Percentiles rank a stretch among this genome's conserved stretches.
Conservation (phyloP, 2,329 filamentous ascomycete genomes). For the Gremmenia infestans region DNA sequence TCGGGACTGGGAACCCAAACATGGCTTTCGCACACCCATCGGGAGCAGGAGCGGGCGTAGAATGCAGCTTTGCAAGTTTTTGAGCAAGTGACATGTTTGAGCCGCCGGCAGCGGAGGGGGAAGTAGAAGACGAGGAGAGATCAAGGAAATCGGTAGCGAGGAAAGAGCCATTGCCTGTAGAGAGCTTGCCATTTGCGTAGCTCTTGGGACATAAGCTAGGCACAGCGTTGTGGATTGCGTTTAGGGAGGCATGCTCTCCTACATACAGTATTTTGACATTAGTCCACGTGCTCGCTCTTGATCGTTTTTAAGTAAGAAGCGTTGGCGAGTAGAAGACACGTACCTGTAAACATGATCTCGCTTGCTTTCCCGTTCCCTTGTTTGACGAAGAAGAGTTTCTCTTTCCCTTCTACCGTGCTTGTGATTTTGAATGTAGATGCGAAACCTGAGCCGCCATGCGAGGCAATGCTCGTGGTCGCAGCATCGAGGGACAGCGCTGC, state of each 20-base stretch:
- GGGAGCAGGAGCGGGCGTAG: slow-evolving; percentile 63
- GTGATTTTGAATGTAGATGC: slow-evolving; percentile 61
- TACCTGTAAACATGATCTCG: slow-evolving; percentile 65
- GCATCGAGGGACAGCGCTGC: slow-evolving; percentile 56
- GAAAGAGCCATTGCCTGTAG: slow-evolving; percentile 40
- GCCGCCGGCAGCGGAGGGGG: slow-evolving; percentile 28
- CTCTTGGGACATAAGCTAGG: slow-evolving; percentile 72
- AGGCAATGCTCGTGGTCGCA: slow-evolving; percentile 47
- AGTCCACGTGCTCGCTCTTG: neutral
- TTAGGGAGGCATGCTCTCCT: slow-evolving; percentile 81
- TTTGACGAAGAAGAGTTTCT: slow-evolving; percentile 64
- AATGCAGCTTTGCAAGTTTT: slow-evolving; percentile 76
- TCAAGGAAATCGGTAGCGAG: slow-evolving; percentile 78
- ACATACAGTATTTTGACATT: slow-evolving; percentile 13
- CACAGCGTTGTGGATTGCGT: slow-evolving; percentile 68
- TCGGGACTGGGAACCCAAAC: slow-evolving; percentile 81
- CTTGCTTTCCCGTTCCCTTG: slow-evolving; percentile 56
- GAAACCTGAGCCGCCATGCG: slow-evolving; percentile 63
- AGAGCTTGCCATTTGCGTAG: slow-evolving; percentile 62
- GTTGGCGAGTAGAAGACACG: neutral
- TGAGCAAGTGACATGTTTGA: slow-evolving; percentile 58
- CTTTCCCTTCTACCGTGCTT: slow-evolving; percentile 30
- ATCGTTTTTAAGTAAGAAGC: slow-evolving; percentile 3
- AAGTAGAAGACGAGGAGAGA: slow-evolving; percentile 38
- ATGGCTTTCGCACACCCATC: slow-evolving; percentile 52